Evolutionary conservation across 257 asterid genomes (phyloP), one percentile per base, ranked within the genome.

Genomic region (Capsicum baccatum): DNA sequence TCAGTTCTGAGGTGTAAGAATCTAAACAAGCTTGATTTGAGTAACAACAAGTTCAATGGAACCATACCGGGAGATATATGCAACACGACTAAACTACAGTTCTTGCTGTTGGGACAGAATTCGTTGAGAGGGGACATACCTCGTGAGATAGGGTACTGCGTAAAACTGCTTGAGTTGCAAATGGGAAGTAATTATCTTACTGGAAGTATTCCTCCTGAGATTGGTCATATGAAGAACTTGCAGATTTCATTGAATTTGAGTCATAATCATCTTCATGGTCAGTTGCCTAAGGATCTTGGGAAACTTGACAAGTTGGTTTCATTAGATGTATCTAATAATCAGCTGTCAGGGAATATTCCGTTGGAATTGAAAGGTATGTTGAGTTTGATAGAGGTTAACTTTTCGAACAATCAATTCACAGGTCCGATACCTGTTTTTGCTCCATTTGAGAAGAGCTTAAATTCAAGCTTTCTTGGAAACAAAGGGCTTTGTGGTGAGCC

Each of bases 401-500:
- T 97, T 87, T 95, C 99, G 2, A 93, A 93, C 87, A 97, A 97
- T 88, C 94, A 69, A 26, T 89, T 97, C 47, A 83, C 84, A 7
- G 99, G 99, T 37, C 97, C 93, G 0, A 93, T 95, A 57, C 99
- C 99, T 48, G 84, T 86, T 21, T 97, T 93, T 63, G 84, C 85
- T 3, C 99, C 99, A 1, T 95, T 97, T 82, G 98, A 97, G 80
- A 97, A 97, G 83, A 95, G 98, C 93, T 85, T 87, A 74, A 95
- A 90, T 67, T 90, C 97, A 66, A 95, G 98, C 87, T 95, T 95
- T 88, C 47, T 83, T 56, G 97, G 98, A 67, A 97, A 97, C 87
- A 91, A 90, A 84, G 98, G 95, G 79, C 97, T 97, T 48, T 95
- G 99, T 69, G 98, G 99, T 11, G 97, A 90, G 76, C 99, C 98